Percentiles rank a stretch among this genome's conserved stretches.
Evolutionary conservation across 768 basidiomycete species (phyloP).

Genomic region (Boletus rufocinnamomeus): DNA sequence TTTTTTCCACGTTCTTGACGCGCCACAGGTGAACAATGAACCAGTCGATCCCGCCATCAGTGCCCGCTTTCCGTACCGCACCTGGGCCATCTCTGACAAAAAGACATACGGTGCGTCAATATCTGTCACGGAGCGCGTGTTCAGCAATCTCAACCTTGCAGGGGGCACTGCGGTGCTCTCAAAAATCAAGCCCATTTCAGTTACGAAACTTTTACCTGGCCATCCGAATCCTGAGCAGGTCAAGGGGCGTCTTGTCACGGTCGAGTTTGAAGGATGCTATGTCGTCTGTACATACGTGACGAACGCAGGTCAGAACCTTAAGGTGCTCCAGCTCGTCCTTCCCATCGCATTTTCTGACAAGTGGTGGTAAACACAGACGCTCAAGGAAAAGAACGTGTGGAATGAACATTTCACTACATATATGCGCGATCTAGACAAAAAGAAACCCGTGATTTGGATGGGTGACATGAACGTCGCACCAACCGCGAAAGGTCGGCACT

Average conservation of each 20-base stretch:
- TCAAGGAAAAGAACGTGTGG: slow-evolving; percentile 79
- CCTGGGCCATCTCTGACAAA: slow-evolving; percentile 76
- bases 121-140: not conserved
- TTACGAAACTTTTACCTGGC: slow-evolving; percentile 68
- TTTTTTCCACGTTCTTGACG: slow-evolving; percentile 13
- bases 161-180: slow-evolving; percentile 83
- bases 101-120: slow-evolving; percentile 69
- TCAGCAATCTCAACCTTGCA: slow-evolving; percentile 32
- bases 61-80: slow-evolving; percentile 64
- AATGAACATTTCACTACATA: slow-evolving; percentile 74
- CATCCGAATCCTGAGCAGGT: slow-evolving; percentile 64
- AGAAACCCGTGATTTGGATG: slow-evolving; percentile 85
- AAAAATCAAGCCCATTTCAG: slow-evolving; percentile 68
- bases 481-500: slow-evolving; percentile 58
- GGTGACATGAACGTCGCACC: slow-evolving; percentile 90
- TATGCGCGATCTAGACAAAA: slow-evolving; percentile 68
- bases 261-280: slow-evolving; percentile 75
- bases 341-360: not conserved
- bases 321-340: slow-evolving; percentile 45
- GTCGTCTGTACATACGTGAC: slow-evolving; percentile 82
- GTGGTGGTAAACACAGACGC: slow-evolving; percentile 47
- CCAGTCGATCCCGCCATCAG: slow-evolving; percentile 61
- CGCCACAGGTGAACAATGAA: slow-evolving; percentile 63
- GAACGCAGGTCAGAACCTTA: slow-evolving; percentile 76
- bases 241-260: slow-evolving; percentile 77